phyloP scores from a whole-genome alignment of 2,329 filamentous ascomycete species.

The Dryadomyces quercivorus region DNA sequence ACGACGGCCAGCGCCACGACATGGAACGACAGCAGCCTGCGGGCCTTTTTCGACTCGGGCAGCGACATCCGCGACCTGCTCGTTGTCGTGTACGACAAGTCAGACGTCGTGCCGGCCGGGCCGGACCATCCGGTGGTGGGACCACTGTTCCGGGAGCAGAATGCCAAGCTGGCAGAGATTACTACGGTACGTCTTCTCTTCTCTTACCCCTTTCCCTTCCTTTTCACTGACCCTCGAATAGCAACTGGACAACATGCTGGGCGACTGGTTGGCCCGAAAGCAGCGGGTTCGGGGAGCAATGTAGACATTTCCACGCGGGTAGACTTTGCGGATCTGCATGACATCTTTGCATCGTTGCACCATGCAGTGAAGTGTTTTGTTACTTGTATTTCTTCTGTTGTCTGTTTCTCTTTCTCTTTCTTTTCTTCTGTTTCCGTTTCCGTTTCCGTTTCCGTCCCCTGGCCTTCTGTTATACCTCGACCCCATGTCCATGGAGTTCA shows the following conservation, averaged over 20 bases:
- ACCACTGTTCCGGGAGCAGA: slow-evolving; percentile 75
- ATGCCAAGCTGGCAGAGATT: slow-evolving; percentile 74
- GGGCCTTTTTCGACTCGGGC: slow-evolving; percentile 83
- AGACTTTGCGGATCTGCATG: too few relatives aligned
- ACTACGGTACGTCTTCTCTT: slow-evolving; percentile 46
- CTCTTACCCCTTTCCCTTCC: background rate
- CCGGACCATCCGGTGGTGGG: slow-evolving; percentile 77
- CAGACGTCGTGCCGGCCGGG: slow-evolving; percentile 64
- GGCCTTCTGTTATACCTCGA: background rate
- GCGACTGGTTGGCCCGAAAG: slow-evolving; percentile 66
- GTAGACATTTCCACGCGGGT: slow-evolving; percentile 12
- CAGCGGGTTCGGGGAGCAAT: slow-evolving; percentile 44
- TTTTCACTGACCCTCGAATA: slow-evolving; percentile 17
- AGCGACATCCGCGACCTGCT: slow-evolving; percentile 83
- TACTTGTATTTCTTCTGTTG: background rate
- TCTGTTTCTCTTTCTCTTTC: background rate
- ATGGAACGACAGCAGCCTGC: slow-evolving; percentile 80
- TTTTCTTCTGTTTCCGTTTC: background rate
- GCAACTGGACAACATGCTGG: slow-evolving; percentile 79
- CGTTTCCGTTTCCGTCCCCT: background rate
- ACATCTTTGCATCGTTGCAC: background rate
- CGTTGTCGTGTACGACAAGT: slow-evolving; percentile 85
- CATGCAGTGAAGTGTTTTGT: background rate
- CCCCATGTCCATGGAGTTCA: too few relatives aligned
- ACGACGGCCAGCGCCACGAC: slow-evolving; percentile 32